Base-by-base conservation (phyloP, 192 early-diverging fungal species). In the Coemansia sp. region DNA sequence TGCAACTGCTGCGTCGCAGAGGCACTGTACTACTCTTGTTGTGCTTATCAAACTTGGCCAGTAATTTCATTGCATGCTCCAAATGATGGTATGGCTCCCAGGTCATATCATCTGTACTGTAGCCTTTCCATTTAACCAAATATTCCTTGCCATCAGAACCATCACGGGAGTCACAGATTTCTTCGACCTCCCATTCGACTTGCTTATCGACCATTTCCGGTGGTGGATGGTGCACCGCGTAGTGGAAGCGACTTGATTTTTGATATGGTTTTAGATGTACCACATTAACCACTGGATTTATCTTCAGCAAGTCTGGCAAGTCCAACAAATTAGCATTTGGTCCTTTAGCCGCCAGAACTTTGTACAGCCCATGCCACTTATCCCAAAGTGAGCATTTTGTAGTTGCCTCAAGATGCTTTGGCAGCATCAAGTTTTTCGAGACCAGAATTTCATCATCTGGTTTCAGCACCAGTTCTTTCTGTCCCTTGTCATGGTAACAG, bases 321-420 rank as follows among this genome's bases (percentile, higher is more conserved):
- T 61, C 60, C 1, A 61, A 20, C 2, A 25, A 19, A 29, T 61
- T 51, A 3, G 60, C 60, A 11, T 61, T 61, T 51, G 42, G 6
- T 21, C 60, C 60, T 3, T 11, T 19, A 5, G 23, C 7, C 4
- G 20, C 17, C 27, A 61, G 25, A 6, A 61, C 60, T 6, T 50
- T 46, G 25, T 61, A 61, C 14, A 23, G 60, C 0, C 60, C 60
- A 24, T 61, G 60, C 60, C 60, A 61, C 39, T 50, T 39, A 24
- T 61, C 59, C 59, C 59, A 61, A 20, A 42, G 21, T 6, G 39
- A 33, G 10, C 23, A 24, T 46, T 61, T 61, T 2, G n/a, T 61
- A 11, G n/a, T 21, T 20, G 60, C 60, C 60, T 50, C 25, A 4
- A 61, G 10, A 61, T 27, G 27, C 27, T 27, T 27, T 27, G 27